Evolutionary conservation across 2,329 filamentous ascomycete species (phyloP).

Genomic region (Apiospora sp.): DNA sequence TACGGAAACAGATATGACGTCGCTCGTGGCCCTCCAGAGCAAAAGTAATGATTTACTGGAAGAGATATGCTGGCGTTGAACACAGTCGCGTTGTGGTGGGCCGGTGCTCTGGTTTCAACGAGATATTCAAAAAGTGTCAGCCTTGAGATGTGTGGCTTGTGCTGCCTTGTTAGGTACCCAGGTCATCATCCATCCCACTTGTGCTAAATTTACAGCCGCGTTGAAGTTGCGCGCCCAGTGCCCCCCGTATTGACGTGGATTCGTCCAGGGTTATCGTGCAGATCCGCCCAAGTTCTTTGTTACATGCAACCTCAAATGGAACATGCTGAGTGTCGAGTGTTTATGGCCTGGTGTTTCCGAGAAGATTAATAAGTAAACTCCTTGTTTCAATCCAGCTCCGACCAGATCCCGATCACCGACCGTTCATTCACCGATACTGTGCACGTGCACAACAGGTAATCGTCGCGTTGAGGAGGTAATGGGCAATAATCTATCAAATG

Average conservation of each 20-base stretch:
- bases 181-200: conserved; percentile 9
- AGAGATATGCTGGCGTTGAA: conserved; percentile 8
- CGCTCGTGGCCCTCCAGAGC: not conserved
- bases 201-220: conserved; percentile 18
- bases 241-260: conserved; percentile 10
- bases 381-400: not conserved
- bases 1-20: conserved; percentile 13
- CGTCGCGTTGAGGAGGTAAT: not conserved
- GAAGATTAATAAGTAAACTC: not conserved
- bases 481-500: not conserved
- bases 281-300: not conserved
- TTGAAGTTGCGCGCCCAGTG: conserved; percentile 9
- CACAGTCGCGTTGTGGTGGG: conserved; percentile 16
- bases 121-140: conserved; percentile 23
- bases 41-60: not conserved
- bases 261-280: not conserved
- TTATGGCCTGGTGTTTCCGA: conserved; percentile 12
- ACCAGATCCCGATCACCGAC: not conserved
- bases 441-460: not conserved
- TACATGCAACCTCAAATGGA: conserved; percentile 20
- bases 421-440: not conserved
- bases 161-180: conserved; percentile 8
- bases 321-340: conserved; percentile 18
- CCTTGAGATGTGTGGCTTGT: conserved; percentile 21
- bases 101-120: conserved; percentile 6